A percentile compares a stretch with the other conserved stretches of the same genome.
These are phyloP conservation scores for Tolypocladium ophioglossoides DNA, from an alignment of 2,329 filamentous ascomycete genomes.

Conservation along the genomic window DNA sequence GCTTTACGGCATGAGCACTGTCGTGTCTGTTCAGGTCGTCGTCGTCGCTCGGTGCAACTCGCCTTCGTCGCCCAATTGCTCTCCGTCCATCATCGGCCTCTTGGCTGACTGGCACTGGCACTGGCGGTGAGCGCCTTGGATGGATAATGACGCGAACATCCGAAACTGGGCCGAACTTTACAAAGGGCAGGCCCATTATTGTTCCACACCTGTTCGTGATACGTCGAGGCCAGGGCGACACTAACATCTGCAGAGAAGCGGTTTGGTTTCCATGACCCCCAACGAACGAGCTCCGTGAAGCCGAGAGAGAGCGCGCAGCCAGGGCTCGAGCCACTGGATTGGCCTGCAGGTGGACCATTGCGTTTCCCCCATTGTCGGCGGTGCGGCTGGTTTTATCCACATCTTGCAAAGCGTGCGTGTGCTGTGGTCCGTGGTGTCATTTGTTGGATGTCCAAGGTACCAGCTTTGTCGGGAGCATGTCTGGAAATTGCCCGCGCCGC, in stretches of 20 bases:
- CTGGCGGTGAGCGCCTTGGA: background rate
- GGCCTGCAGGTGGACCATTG: background rate
- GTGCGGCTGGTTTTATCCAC: background rate
- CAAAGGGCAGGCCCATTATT: background rate
- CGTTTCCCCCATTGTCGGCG: background rate
- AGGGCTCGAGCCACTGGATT: background rate
- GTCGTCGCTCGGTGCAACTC: background rate
- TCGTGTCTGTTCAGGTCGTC: background rate
- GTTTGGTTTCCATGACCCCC: background rate
- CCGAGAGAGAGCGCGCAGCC: background rate
- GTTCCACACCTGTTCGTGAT: slow-evolving; percentile 1
- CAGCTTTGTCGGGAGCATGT: too few species aligned
- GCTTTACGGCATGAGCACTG: background rate
- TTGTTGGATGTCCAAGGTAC: background rate
- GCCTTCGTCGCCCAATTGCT: background rate
- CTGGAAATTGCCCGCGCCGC: background rate
- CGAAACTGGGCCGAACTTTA: background rate
- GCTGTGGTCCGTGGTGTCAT: background rate
- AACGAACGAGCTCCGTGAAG: background rate
- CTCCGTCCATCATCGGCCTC: background rate
- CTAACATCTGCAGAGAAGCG: slow-evolving; percentile 2
- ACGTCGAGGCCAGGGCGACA: background rate
- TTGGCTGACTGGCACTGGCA: background rate
- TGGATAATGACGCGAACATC: background rate
- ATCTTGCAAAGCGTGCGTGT: background rate